A percentile compares a stretch with the other conserved stretches of the same genome.
Conservation (phyloP, 2,329 filamentous ascomycete genomes). For the Cladophialophora exuberans region DNA sequence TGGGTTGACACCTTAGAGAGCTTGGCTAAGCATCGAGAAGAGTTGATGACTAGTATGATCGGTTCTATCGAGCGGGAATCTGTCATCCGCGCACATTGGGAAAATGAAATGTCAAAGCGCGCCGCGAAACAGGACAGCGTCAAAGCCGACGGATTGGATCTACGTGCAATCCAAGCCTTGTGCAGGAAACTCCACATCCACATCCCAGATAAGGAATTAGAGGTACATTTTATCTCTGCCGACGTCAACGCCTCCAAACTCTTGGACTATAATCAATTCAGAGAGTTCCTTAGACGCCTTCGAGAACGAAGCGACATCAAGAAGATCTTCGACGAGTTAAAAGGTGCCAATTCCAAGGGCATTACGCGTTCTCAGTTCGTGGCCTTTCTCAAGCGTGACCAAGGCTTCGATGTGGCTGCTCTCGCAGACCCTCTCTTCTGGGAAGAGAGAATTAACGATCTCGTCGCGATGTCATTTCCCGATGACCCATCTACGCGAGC, state of each 20-base stretch:
- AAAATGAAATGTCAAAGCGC: conserved; percentile 75
- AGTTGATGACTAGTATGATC: conserved; percentile 86
- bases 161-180: conserved; percentile 76
- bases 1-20: conserved; percentile 86
- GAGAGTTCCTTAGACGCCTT: conserved; percentile 78
- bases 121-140: conserved; percentile 55
- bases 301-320: conserved; percentile 83
- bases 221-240: conserved; percentile 72
- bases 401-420: conserved; percentile 74
- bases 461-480: conserved; percentile 23
- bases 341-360: conserved; percentile 61
- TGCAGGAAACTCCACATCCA: conserved; percentile 93
- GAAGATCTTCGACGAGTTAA: conserved; percentile 68
- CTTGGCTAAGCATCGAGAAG: conserved; percentile 82
- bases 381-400: conserved; percentile 70
- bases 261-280: conserved; percentile 79
- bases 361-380: conserved; percentile 76
- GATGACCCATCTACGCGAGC: conserved; percentile 13
- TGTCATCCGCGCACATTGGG: conserved; percentile 83
- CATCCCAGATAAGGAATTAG: conserved; percentile 74
- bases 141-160: conserved; percentile 73
- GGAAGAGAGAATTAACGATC: conserved; percentile 28
- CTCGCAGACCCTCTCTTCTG: conserved; percentile 45
- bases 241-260: conserved; percentile 66
- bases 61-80: conserved; percentile 74